A percentile compares a stretch with the other conserved stretches of the same genome.
Evolutionary conservation across 371 early-diverging fungal genomes (phyloP).

Genomic region (Rhizopus stolonifer): DNA sequence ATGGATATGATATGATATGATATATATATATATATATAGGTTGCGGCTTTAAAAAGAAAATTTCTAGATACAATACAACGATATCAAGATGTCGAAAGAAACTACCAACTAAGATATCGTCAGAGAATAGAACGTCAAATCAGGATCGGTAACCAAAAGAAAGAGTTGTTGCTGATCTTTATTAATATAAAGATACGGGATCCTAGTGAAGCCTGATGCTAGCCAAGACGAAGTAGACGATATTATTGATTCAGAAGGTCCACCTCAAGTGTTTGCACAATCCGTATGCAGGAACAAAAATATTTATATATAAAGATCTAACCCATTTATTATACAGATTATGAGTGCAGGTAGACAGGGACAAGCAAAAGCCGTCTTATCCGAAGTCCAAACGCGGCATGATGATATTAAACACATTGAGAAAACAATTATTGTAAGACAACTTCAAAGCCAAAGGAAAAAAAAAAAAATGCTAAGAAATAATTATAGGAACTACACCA

Average conservation of each 20-base stretch:
- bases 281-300: constrained; percentile 45
- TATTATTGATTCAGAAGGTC: constrained; percentile 66
- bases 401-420: constrained; percentile 82
- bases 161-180: not conserved
- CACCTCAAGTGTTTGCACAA: constrained; percentile 77
- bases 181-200: not conserved
- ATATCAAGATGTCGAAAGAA: constrained; percentile 75
- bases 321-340: constrained; percentile 2
- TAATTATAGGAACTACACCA: constrained; percentile 71
- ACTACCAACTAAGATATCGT: constrained; percentile 75
- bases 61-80: constrained; percentile 77
- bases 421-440: constrained; percentile 72
- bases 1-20: not conserved
- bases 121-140: constrained; percentile 78
- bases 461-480: not conserved
- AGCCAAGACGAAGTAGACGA: constrained; percentile 75
- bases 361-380: constrained; percentile 73
- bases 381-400: constrained; percentile 79
- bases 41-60: constrained; percentile 46
- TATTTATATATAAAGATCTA: too few species aligned
- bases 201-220: constrained; percentile 75
- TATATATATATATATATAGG: too few species aligned
- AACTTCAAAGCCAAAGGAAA: not conserved
- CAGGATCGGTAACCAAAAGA: constrained; percentile 60
- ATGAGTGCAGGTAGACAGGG: constrained; percentile 66